Evolutionary conservation across 768 basidiomycete genomes (phyloP), one percentile per base, ranked within the genome.

Genomic region (Mycena metata): DNA sequence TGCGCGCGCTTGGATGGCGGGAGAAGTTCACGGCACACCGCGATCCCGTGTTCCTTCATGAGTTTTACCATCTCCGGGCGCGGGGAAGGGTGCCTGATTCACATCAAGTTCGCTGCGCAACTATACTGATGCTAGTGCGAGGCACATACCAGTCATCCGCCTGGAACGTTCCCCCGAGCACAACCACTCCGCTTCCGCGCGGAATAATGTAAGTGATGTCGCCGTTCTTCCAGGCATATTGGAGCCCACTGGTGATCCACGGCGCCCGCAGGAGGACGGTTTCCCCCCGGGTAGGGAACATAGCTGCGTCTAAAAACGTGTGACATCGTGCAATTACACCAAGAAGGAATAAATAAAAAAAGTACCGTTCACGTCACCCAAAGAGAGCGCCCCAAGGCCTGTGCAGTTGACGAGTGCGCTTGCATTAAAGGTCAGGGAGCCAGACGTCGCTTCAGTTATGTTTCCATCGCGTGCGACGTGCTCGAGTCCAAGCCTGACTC

Each of bases 221-320:
- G 4, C 24, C 33, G 41, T 69, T 42, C 12, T 41, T 13, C 50
- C 11, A 67, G 10, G 15, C 21, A 45, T 51, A 65, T 3, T 45
- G 45, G 21, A 52, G 45, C 17, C 33, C 60, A 21, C 46, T 33
- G 16, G 60, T 78, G 50, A 87, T 75, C 56, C 77, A 73, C 1
- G 87, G 84, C 5, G 88, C 87, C 58, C 83, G 75, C 35, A 91
- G 82, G 15, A 90, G 75, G 13, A 90, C 83, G 0, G 86, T 83
- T 75, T 91, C 90, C 3, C 90, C 90, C 15, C 89, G 82, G 70
- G 90, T 86, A 1, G 91, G 89, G 71, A 83, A 83, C 15, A 90
- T 26, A 19, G 43, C 33, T 11, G 58, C 63, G 21, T 72, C 70
- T 79, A n/a, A n/a, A n/a, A n/a, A n/a, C n/a, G n/a, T 24, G 0